Evolutionary conservation across 257 asterid genomes (phyloP), one percentile per base, ranked within the genome.

Genomic region (Solanum tarapatanum): DNA sequence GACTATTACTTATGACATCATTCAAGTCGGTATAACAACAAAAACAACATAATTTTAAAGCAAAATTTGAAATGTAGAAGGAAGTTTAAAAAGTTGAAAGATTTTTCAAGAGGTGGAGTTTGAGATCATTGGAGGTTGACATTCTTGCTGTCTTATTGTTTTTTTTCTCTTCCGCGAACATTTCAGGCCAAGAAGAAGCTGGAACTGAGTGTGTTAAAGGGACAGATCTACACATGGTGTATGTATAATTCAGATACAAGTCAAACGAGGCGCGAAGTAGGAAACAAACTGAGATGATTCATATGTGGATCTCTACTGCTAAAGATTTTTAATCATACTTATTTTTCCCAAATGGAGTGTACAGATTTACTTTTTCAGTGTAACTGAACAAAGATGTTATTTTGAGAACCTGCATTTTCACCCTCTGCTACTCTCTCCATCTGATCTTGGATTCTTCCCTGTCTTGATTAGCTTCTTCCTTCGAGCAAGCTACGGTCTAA

Each of bases 151-250:
- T 82, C 85, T 82, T 89, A 89, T 86, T 58, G 66, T 58, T 84
- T 83, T 89, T 35, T 87, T 91, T 86, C 86, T 92, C 89, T 88
- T 87, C 86, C 91, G 70, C 92, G 28, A 89, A 92, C 89, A 86
- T 96, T 95, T 93, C 97, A 94, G 98, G 98, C 94, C 94, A 83
- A 93, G 95, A 89, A 95, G 97, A 90, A 94, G 97, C 97, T 93
- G 98, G 98, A 94, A 92, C 90, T 92, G 95, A 92, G 85, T 82
- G 4, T 48, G 30, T 82, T 82, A 30, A 82, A 82, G 1, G 7
- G 43, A 51, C 10, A 48, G 85, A 82, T 82, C 69, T 51, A 48
- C 85, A 82, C 85, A 82, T 48, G 85, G 21, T 51, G 69, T 82
- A 19, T 82, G 43, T 82, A 80, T 28, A 80, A 80, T 30, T 28